phyloP scores from a whole-genome alignment of 169 alveolate species.

The Cryptosporidium ubiquitum region DNA sequence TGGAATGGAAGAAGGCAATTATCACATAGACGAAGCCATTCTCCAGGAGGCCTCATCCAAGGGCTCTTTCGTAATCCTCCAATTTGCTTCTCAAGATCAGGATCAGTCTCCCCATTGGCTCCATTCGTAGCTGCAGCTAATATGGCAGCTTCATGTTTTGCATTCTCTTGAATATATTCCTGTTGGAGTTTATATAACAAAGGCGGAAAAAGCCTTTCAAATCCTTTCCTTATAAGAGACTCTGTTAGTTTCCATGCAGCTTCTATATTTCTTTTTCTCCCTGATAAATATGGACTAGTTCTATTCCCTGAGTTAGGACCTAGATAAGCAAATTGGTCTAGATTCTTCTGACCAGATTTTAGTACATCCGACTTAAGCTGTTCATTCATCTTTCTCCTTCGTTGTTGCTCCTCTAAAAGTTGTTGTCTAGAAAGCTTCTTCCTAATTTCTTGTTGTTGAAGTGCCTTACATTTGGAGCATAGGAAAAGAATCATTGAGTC shows the following conservation, averaged over 20 bases:
- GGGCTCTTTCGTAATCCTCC: conserved; percentile 71
- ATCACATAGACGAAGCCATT: conserved; percentile 69
- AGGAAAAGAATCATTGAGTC: conserved; percentile 88
- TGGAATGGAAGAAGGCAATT: conserved; percentile 68
- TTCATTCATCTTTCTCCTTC: conserved; percentile 67
- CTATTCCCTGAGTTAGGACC: conserved; percentile 27
- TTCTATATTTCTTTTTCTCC: conserved; percentile 67
- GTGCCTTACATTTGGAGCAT: conserved; percentile 90
- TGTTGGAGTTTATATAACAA: conserved; percentile 53
- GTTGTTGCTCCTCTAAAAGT: conserved; percentile 65
- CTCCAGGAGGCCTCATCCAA: conserved; percentile 75
- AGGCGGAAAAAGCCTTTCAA: conserved; percentile 59
- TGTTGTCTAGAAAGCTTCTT: conserved; percentile 88
- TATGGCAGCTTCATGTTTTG: conserved; percentile 69
- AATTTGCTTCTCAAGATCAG: conserved; percentile 40
- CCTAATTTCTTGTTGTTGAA: conserved; percentile 88
- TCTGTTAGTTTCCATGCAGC: conserved; percentile 73
- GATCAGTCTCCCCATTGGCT: conserved; percentile 24
- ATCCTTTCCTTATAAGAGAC: conserved; percentile 47
- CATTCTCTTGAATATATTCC: conserved; percentile 64
- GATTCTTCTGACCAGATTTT: conserved; percentile 55
- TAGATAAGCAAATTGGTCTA: conserved; percentile 20
- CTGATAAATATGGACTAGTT: conserved; percentile 29
- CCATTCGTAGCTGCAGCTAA: conserved; percentile 61
- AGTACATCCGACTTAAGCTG: conserved; percentile 73